These are phyloP conservation scores for Paecilomyces variotii DNA, from an alignment of 2,329 filamentous ascomycete genomes.

Conservation along the genomic window DNA sequence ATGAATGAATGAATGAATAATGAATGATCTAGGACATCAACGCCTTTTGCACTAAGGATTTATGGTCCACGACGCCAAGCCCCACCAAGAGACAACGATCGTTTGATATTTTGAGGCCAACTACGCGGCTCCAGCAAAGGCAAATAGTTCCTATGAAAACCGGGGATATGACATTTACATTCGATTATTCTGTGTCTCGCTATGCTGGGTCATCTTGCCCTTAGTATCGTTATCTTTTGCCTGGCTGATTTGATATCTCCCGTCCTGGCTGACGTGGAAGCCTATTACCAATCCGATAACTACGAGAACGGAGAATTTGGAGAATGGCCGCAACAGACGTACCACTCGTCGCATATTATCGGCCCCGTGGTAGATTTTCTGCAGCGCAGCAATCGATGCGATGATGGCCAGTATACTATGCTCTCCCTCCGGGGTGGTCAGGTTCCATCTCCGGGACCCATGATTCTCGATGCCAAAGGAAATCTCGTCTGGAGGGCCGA, in stretches of 20 bases:
- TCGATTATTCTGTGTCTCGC: neutral
- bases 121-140: neutral
- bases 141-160: neutral
- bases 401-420: constrained; percentile 31
- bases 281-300: neutral
- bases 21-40: neutral
- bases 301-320: constrained; percentile 16
- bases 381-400: constrained; percentile 23
- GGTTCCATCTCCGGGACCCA: constrained; percentile 30
- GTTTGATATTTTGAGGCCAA: neutral
- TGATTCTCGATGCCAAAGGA: constrained; percentile 38
- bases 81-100: neutral
- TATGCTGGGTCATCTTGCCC: neutral
- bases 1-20: neutral
- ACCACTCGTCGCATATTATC: constrained; percentile 13
- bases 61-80: neutral
- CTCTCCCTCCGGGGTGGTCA: constrained; percentile 30
- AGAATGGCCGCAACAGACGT: constrained; percentile 18
- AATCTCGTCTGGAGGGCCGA: constrained; percentile 38
- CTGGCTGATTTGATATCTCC: neutral
- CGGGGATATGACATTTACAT: neutral
- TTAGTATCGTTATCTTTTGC: neutral
- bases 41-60: neutral
- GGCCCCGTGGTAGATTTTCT: constrained; percentile 20
- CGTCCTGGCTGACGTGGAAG: neutral